Base-by-base conservation (phyloP, 2,329 filamentous ascomycete species). In the Cercospora nicotianae region DNA sequence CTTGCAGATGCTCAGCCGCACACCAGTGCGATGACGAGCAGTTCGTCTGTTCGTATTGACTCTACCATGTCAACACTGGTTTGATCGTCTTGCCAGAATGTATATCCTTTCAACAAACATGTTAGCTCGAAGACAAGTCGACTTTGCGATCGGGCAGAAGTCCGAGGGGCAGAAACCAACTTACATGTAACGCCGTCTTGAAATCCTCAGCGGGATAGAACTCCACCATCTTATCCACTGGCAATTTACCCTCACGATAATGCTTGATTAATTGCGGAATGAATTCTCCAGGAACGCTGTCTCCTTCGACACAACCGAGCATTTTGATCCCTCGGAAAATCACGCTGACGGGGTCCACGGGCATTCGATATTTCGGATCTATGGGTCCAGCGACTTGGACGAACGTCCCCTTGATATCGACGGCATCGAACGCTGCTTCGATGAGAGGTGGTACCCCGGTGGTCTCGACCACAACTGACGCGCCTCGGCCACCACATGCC, bases 361-460 rank as follows among this genome's bases (percentile, higher is more conserved):
- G 79, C 5, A 85, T 70, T 4, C 72, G 73, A 48, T 84, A 67
- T 13, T 75, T 75, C 0, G 77, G 72, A 1, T 80, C 77, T 1
- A 77, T 74, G 58, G 79, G 78, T 0, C 80, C 81, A 0, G 83
- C 83, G 18, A 85, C 80, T 68, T 83, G 79, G 0, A 85, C 77
- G 18, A 84, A 77, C 65, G 81, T 80, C 1, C 82, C 83, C 70
- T 79, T 59, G 3, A 65, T 70, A 9, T 70, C 72, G 55, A 70
- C 59, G 12, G 69, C 64, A 16, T 67, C 42, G 63, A 71, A 74
- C 10, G 67, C 64, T 16, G 58, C 64, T 67, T 74, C 68, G 10
- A 72, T 62, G 6, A 74, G 68, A 12, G 60, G 48, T 3, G 66
- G 64, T 20, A 69, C 69, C 1, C 71, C 72, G 2, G 72, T 74